Conservation (phyloP, 2,329 filamentous ascomycete species). For the Aspergillus nomiae region DNA sequence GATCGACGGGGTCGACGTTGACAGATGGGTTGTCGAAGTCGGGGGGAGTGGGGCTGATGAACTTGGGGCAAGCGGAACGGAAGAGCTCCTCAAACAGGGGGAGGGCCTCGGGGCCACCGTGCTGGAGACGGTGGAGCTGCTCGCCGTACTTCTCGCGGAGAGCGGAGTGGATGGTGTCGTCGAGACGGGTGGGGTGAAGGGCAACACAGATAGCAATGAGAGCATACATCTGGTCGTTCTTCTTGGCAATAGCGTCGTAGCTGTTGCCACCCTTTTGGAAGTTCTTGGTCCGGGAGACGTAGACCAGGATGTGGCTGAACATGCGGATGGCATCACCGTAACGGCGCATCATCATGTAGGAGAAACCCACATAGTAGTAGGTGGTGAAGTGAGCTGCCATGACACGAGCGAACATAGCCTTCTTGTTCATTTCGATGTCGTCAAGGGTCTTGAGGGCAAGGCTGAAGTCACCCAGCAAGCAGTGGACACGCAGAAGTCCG, state of each 20-base stretch:
- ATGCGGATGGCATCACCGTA: conserved; percentile 99
- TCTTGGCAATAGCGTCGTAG: conserved; percentile 98
- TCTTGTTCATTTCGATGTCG: conserved; percentile 99
- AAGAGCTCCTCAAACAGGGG: conserved; percentile 99
- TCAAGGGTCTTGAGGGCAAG: conserved; percentile 98
- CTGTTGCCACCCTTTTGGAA: conserved; percentile 93
- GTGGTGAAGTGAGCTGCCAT: conserved; percentile 99
- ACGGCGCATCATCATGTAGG: conserved; percentile 99
- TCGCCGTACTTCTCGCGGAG: conserved; percentile 99
- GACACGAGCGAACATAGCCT: conserved; percentile 98
- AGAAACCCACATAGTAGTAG: conserved; percentile 99
- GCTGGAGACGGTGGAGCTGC: conserved; percentile 94
- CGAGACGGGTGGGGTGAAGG: conserved; percentile 93
- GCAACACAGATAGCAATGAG: conserved; percentile 98
- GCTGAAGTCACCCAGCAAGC: conserved; percentile 94
- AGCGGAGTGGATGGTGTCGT: conserved; percentile 98
- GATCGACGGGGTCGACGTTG: conserved; percentile 96
- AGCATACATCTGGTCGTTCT: conserved; percentile 99
- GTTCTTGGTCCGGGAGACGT: conserved; percentile 98
- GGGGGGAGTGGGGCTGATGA: conserved; percentile 95
- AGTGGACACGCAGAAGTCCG: conserved; percentile 92
- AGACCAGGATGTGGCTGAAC: conserved; percentile 99
- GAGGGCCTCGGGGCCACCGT: conserved; percentile 90
- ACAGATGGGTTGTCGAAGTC: conserved; percentile 96
- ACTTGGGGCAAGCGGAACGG: conserved; percentile 96